Evolutionary conservation across 73 alveolate genomes (phyloP).

Genomic region (Uronychia binucleata): DNA sequence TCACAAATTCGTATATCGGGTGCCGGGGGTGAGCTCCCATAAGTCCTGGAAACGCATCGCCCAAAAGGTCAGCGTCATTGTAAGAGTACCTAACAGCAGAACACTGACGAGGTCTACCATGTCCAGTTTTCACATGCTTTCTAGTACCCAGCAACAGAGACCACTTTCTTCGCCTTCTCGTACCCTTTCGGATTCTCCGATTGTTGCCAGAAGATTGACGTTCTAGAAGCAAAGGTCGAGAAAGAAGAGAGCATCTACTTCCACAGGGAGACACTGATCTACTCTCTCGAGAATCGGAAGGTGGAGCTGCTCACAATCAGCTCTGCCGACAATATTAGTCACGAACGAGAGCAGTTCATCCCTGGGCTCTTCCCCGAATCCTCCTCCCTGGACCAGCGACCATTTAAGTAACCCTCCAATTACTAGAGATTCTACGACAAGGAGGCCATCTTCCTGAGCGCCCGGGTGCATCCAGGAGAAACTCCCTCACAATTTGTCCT

Average conservation of each 20-base stretch:
- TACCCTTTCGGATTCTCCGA: slow-evolving; percentile 51
- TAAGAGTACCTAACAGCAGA: background rate
- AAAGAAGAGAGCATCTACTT: slow-evolving; percentile 1
- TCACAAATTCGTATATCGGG: slow-evolving; percentile 10
- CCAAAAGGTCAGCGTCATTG: slow-evolving; percentile 31
- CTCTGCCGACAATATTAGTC: background rate
- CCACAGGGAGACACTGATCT: slow-evolving; percentile 14
- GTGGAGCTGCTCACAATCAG: slow-evolving; percentile 40
- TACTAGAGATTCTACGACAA: slow-evolving; percentile 22
- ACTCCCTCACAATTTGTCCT: slow-evolving; percentile 86
- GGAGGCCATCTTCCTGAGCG: slow-evolving; percentile 81
- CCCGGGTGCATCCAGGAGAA: slow-evolving; percentile 99
- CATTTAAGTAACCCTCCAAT: slow-evolving; percentile 1
- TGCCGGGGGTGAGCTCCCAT: slow-evolving; percentile 24
- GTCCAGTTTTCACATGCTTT: too few relatives aligned
- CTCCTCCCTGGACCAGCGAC: background rate
- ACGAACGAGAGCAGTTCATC: slow-evolving; percentile 17
- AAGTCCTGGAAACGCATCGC: slow-evolving; percentile 72
- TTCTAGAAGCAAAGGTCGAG: background rate
- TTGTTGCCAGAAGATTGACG: slow-evolving; percentile 1
- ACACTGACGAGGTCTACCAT: too few relatives aligned
- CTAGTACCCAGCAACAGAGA: background rate
- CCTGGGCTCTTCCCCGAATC: slow-evolving; percentile 17
- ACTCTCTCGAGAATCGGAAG: slow-evolving; percentile 28
- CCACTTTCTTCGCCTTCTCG: slow-evolving; percentile 25